Evolutionary conservation across 2,329 filamentous ascomycete genomes (phyloP).

Genomic region (Colletotrichum camelliae): DNA sequence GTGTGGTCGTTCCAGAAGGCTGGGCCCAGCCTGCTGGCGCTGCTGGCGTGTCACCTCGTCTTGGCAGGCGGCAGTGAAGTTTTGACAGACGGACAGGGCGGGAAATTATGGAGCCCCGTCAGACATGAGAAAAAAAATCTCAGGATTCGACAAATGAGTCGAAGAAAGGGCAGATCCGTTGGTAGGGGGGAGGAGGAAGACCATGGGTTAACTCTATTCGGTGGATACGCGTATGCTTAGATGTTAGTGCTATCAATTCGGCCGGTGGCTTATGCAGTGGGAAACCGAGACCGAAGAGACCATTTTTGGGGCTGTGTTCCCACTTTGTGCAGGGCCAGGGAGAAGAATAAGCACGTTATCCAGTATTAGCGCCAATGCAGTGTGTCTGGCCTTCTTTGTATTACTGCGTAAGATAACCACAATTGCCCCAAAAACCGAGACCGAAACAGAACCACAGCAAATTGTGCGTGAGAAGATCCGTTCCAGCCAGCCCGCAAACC

Average conservation of each 20-base stretch:
- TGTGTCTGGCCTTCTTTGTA: not conserved
- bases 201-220: not conserved
- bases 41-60: not conserved
- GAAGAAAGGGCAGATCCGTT: not conserved
- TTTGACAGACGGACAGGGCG: not conserved
- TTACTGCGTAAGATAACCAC: not conserved
- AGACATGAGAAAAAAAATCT: not conserved
- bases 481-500: not conserved
- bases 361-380: not conserved
- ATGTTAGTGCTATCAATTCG: not conserved
- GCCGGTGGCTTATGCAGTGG: not conserved
- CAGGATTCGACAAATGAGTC: not conserved
- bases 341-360: not conserved
- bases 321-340: not conserved
- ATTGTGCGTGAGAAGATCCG: not conserved
- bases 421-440: not conserved
- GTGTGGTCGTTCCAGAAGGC: not conserved
- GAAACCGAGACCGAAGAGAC: constrained; percentile 15
- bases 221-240: constrained; percentile 2
- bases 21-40: not conserved
- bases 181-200: not conserved
- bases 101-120: not conserved
- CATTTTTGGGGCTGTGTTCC: not conserved
- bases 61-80: not conserved
- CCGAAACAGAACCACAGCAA: not conserved